Percentiles rank a stretch among this genome's conserved stretches.
phyloP scores from a whole-genome alignment of 352 stramenopile species.

The Pythium coloratum region DNA sequence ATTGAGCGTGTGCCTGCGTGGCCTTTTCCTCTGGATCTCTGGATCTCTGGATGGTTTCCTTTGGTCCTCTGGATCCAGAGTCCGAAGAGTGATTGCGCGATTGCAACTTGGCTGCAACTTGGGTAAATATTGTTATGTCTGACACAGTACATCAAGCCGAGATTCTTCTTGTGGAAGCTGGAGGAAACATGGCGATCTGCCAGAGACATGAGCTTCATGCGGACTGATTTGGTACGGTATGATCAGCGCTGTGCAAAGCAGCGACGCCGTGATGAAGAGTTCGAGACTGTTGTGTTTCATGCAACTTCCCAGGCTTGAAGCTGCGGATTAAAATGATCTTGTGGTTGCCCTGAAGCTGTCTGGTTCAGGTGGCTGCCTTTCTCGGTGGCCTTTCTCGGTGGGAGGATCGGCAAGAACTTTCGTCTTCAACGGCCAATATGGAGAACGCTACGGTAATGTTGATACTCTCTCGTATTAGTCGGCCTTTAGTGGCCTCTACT shows the following conservation, averaged over 20 bases:
- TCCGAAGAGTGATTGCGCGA: constrained; percentile 1
- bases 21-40: background rate
- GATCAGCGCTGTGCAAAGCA: background rate
- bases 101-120: constrained; percentile 1
- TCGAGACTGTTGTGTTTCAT: background rate
- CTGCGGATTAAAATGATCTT: background rate
- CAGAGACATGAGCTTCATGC: background rate
- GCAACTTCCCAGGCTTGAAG: background rate
- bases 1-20: background rate
- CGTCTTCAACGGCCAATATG: background rate
- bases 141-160: background rate
- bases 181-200: background rate
- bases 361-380: background rate
- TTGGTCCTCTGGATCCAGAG: background rate
- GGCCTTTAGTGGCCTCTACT: background rate
- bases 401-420: background rate
- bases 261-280: background rate
- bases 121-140: background rate
- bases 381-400: background rate
- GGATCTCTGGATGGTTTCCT: background rate
- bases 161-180: constrained; percentile 7
- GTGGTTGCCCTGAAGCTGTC: too few species aligned
- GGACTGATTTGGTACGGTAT: background rate
- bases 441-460: background rate
- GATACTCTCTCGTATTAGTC: background rate